A percentile compares a stretch with the other conserved stretches of the same genome.
These are phyloP conservation scores for Mucor plumbeus DNA, from an alignment of 371 early-diverging fungal species.

Conservation along the genomic window DNA sequence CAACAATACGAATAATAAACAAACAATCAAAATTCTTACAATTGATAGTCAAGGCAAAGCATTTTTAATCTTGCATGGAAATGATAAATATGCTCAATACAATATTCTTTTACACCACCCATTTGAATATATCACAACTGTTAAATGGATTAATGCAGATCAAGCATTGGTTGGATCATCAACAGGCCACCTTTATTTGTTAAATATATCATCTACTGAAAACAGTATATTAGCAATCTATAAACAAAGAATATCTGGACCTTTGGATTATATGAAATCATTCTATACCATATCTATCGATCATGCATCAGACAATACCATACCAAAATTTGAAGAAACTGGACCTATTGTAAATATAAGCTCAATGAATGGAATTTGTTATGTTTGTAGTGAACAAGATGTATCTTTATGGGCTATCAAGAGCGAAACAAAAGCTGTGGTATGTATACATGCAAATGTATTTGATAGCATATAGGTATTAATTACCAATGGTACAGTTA, in stretches of 20 bases:
- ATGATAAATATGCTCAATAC: background rate
- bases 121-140: conserved; percentile 11
- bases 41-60: background rate
- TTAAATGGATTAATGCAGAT: background rate
- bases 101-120: background rate
- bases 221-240: background rate
- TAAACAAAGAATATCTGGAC: background rate
- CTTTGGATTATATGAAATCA: background rate
- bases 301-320: background rate
- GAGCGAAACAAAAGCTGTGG: background rate
- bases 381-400: background rate
- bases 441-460: background rate
- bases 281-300: background rate
- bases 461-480: too few relatives aligned
- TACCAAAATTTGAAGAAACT: background rate
- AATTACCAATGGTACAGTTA: background rate
- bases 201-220: background rate
- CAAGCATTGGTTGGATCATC: conserved; percentile 13
- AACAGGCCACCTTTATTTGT: conserved; percentile 1
- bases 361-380: background rate
- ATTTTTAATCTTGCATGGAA: background rate
- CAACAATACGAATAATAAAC: background rate
- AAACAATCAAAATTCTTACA: background rate
- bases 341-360: conserved; percentile 5
- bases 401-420: background rate